These are phyloP conservation scores for Helotiales sp. DNA, from an alignment of 2,329 filamentous ascomycete species.

Conservation along the genomic window DNA sequence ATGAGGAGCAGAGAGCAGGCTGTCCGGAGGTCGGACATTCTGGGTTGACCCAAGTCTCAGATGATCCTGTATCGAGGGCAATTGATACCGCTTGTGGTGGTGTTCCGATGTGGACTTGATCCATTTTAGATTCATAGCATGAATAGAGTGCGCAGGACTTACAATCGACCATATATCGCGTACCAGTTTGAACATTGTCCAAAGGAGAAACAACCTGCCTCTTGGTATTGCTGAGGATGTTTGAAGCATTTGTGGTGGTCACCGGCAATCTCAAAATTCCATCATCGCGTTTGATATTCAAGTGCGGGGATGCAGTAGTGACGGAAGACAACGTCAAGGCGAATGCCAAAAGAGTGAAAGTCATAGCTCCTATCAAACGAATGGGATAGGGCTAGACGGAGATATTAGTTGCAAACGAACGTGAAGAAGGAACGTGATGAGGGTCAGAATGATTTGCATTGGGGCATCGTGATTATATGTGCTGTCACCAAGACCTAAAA, in stretches of 20 bases:
- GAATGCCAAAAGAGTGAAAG: slow-evolving; percentile 12
- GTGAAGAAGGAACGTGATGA: neutral
- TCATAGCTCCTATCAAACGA: slow-evolving; percentile 11
- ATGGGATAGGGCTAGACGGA: neutral
- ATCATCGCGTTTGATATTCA: slow-evolving; percentile 1
- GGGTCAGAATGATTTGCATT: too few species aligned
- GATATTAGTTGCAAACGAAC: neutral
- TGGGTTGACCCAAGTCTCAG: slow-evolving; percentile 17
- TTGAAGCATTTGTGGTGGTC: neutral
- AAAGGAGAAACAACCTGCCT: slow-evolving; percentile 4
- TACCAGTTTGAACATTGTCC: slow-evolving; percentile 12
- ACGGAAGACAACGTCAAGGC: slow-evolving; percentile 3
- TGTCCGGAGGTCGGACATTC: slow-evolving; percentile 4
- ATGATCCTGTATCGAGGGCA: slow-evolving; percentile 16
- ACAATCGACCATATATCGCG: slow-evolving; percentile 14
- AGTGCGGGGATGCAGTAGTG: slow-evolving; percentile 8
- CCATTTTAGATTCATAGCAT: neutral
- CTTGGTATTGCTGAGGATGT: neutral
- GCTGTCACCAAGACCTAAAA: too few species aligned
- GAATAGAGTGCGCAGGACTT: neutral
- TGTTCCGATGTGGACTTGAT: slow-evolving; percentile 12
- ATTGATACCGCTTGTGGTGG: slow-evolving; percentile 7
- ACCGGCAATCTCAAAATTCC: slow-evolving; percentile 14
- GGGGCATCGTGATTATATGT: too few species aligned
- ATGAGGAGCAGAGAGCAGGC: slow-evolving; percentile 3